Evolutionary conservation across 2,329 filamentous ascomycete species (phyloP), one percentile per base, ranked within the genome.

Genomic region (Aspergillus felis): DNA sequence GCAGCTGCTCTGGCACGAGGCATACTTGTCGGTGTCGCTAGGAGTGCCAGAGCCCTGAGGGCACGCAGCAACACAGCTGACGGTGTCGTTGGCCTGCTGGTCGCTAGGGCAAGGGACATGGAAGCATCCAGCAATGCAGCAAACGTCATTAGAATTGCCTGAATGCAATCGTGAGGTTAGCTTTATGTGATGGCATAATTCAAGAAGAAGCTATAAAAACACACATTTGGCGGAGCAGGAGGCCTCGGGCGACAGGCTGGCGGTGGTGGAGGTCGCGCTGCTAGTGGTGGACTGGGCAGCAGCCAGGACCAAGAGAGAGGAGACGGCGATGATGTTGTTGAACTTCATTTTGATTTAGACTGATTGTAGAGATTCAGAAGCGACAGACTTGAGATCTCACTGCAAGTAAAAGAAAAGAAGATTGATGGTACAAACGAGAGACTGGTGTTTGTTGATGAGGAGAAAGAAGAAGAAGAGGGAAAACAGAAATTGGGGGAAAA

Each of bases 71-170:
- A 80, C 81, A 64, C 82, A 84, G 51, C 75, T 70, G 66, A 75
- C 82, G 67, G 81, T 83, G 57, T 77, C 74, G 64, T 81, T 77
- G 64, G 74, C 79, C 69, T 81, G 76, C 50, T 68, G 66, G n/a
- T 76, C 73, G 68, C 78, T 78, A 60, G 82, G 82, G 68, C 79
- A 82, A 32, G 82, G 81, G 42, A 79, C 77, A 41, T 78, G 73
- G 62, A 79, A 73, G 72, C 82, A 84, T 14, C 70, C 66, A 41
- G 82, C 82, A 61, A 76, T 69, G 73, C 82, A 84, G 71, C 78
- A 81, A 54, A 80, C 71, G 64, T 84, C 80, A 46, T 61, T 71
- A 22, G 67, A 55, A 38, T 62, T 58, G 66, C 82, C 82, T 74
- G 57, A 20, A 49, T 56, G 54, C 9, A 38, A 38, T 50, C 12